Evolutionary conservation across 768 basidiomycete species (phyloP), one percentile per base, ranked within the genome.

Genomic region (Multifurca ochricompacta): DNA sequence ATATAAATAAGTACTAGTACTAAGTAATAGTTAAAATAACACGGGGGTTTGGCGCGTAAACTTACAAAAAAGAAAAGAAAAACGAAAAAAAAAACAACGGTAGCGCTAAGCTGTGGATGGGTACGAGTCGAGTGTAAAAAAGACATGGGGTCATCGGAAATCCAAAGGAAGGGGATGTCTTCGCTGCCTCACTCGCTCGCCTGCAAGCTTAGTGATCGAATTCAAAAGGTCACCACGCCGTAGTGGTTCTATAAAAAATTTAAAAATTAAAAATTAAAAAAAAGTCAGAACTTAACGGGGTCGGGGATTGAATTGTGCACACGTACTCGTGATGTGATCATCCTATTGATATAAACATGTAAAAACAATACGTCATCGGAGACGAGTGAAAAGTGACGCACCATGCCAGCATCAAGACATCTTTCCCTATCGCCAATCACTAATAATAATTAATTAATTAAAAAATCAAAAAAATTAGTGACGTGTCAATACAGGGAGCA

Each of bases 381-480:
- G 32, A 10, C 10, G 27, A 27, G 35, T 18, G 5, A 7, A 45
- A 47, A 21, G 7, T 7, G 28, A 58, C 64, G 44, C 23, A 65
- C 68, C 83, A 85, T 84, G 51, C 84, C 84, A n/a, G 83, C 85
- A 65, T 84, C 77, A 65, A 86, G 68, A 64, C 83, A 87, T 56
- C 85, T 74, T 65, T 87, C 85, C 42, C 85, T 75, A 62, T 87
- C 85, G 62, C 92, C 92, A 62, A 93, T 91, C 92, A 94, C 89
- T 91, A 48, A 19, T 42, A 1, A 21, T 8, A 54, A 56, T 18
- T 7, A 42, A n/a, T n/a, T n/a, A n/a, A n/a, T n/a, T 1, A 18
- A 19, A 41, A 6, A 27, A 63, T 51, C 64, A 51, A 59, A 32
- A 59, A 11, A 54, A n/a, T n/a, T 3, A 10, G 62, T 51, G 42